Evolutionary conservation across 1,284 basidiomycete species (phyloP), one percentile per base, ranked within the genome.

Genomic region (Mycosarcoma mackinlayi): DNA sequence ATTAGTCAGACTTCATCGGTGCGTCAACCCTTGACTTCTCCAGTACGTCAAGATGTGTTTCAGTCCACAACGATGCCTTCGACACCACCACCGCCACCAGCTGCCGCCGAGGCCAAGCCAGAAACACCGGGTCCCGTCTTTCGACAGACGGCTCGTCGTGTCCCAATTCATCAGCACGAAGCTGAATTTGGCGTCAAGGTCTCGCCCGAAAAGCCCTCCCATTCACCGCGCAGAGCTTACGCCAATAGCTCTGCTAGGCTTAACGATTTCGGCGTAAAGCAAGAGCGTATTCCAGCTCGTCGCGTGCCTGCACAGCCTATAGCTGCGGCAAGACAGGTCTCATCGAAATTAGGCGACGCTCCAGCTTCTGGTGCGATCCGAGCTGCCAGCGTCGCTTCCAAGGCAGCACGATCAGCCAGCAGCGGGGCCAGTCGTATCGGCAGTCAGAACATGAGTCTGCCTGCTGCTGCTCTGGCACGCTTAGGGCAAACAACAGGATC

Each of bases 171-270:
- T 19, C 67, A 70, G 67, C 67, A 70, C 39, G 67, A 70, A 34
- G 67, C 61, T 23, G 67, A 70, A 8, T 70, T 70, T 33, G 67
- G 67, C n/a, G 67, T 70, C 45, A 70, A 61, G 18, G 40, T 70
- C 5, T 70, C 67, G 6, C 67, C 67, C 4, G 61, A 60, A 16
- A 64, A 53, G 25, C 55, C 49, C n/a, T 58, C 50, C 19, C 58
- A 58, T 9, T 70, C 67, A 23, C 67, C 67, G 18, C 57, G 46
- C 27, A 60, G 55, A 25, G 51, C 31, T 1, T 61, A 70, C n/a
- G 48, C 53, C 18, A 64, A 65, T 30, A 65, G 61, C 33, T 70
- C 67, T 4, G 61, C 67, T 5, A 47, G 57, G 21, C 23, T 28
- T 6, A 59, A 53, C 25, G 67, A 70, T 3, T 59, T 47, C n/a